Evolutionary conservation across 805 yeast genomes (phyloP).

Genomic region (Suhomyces prunicola): DNA sequence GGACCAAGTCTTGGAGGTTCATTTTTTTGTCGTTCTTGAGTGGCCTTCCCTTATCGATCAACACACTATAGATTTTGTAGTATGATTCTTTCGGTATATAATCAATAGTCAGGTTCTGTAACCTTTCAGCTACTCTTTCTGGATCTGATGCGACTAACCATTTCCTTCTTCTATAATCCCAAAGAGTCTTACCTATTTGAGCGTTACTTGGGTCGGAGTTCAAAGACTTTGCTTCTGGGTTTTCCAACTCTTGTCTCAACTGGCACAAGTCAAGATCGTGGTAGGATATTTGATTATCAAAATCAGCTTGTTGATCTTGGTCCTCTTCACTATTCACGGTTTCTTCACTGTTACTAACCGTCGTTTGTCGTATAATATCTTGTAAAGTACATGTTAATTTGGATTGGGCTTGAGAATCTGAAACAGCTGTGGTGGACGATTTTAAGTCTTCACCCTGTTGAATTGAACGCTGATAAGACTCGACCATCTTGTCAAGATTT

Average conservation of each 20-base stretch:
- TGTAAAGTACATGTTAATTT: conserved; percentile 11
- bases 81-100: conserved; percentile 50
- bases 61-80: conserved; percentile 59
- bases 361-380: conserved; percentile 22
- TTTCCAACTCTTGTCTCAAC: conserved; percentile 30
- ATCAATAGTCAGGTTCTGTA: conserved; percentile 18
- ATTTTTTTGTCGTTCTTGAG: conserved; percentile 59
- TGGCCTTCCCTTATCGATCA: conserved; percentile 67
- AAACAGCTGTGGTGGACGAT: conserved; percentile 10
- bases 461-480: conserved; percentile 17
- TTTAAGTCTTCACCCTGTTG: conserved; percentile 10
- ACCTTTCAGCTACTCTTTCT: conserved; percentile 14
- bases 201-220: not conserved
- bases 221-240: not conserved
- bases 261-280: conserved; percentile 25
- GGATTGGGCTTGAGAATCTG: conserved; percentile 5
- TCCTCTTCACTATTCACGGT: conserved; percentile 9
- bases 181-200: conserved; percentile 54
- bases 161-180: conserved; percentile 64
- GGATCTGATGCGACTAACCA: conserved; percentile 54
- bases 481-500: conserved; percentile 32
- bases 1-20: conserved; percentile 69
- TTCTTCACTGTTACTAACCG: conserved; percentile 10
- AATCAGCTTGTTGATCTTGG: conserved; percentile 5
- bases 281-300: conserved; percentile 15